These are phyloP conservation scores for Penicillium sp. DNA, from an alignment of 2,329 filamentous ascomycete genomes.

Conservation along the genomic window DNA sequence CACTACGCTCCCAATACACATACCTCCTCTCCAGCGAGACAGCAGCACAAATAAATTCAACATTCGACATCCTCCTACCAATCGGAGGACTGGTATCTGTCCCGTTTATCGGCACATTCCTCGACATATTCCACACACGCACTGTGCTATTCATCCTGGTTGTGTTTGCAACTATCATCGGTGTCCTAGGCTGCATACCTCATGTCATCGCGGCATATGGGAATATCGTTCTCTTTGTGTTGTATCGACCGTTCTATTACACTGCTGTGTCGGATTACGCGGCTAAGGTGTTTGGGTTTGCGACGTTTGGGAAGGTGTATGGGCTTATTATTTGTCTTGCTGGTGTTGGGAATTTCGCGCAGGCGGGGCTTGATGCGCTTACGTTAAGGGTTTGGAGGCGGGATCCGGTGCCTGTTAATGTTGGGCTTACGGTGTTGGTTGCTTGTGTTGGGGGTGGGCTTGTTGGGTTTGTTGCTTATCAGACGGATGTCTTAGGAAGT, in stretches of 20 bases:
- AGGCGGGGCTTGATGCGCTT: slow-evolving; percentile 73
- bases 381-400: slow-evolving; percentile 70
- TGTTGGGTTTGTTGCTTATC: slow-evolving; percentile 62
- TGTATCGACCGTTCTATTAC: slow-evolving; percentile 86
- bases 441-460: slow-evolving; percentile 63
- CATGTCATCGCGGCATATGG: slow-evolving; percentile 68
- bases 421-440: slow-evolving; percentile 62
- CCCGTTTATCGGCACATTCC: slow-evolving; percentile 76
- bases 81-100: slow-evolving; percentile 80
- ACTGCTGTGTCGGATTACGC: slow-evolving; percentile 84
- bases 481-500: slow-evolving; percentile 37
- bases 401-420: slow-evolving; percentile 74
- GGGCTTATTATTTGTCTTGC: slow-evolving; percentile 83
- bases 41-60: slow-evolving; percentile 70
- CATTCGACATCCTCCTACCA: slow-evolving; percentile 83
- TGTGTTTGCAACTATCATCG: slow-evolving; percentile 68
- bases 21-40: slow-evolving; percentile 63
- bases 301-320: slow-evolving; percentile 92
- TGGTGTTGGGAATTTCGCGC: slow-evolving; percentile 78
- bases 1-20: slow-evolving; percentile 76
- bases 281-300: slow-evolving; percentile 88
- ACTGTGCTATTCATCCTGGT: slow-evolving; percentile 71
- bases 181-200: slow-evolving; percentile 71
- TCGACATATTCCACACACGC: slow-evolving; percentile 72
- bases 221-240: slow-evolving; percentile 74